Conservation (phyloP, 495 filamentous ascomycete species). For the Opeltia flavorubescens region DNA sequence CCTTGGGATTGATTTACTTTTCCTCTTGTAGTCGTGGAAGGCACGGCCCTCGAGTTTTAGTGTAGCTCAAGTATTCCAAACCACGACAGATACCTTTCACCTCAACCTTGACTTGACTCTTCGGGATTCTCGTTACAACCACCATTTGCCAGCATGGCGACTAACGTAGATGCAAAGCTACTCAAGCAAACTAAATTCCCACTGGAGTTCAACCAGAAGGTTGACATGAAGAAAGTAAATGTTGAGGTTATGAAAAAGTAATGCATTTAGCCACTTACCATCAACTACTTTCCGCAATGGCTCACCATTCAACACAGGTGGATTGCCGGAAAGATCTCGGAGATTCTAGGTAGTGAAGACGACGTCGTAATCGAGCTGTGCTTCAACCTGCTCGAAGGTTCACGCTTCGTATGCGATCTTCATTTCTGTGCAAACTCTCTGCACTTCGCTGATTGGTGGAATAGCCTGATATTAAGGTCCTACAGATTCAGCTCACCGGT, state of each 20-base stretch:
- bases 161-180: slow-evolving; percentile 71
- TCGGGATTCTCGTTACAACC: neutral
- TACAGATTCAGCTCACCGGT: slow-evolving; percentile 87
- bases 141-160: slow-evolving; percentile 56
- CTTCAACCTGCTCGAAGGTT: slow-evolving; percentile 73
- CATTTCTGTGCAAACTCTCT: neutral
- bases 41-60: no score
- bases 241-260: slow-evolving; percentile 96
- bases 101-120: neutral
- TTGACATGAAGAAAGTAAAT: slow-evolving; percentile 95
- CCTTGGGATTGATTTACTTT: no score
- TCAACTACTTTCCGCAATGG: neutral
- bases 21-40: neutral
- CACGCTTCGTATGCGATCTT: slow-evolving; percentile 33
- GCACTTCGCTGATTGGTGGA: neutral
- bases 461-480: slow-evolving; percentile 85
- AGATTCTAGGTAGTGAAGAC: slow-evolving; percentile 80
- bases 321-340: slow-evolving; percentile 76
- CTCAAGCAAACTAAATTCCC: slow-evolving; percentile 86
- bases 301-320: slow-evolving; percentile 42
- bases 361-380: slow-evolving; percentile 90
- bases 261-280: slow-evolving; percentile 12
- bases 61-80: no score
- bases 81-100: neutral
- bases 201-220: slow-evolving; percentile 83